Evolutionary conservation across 2,329 filamentous ascomycete species (phyloP), one percentile per base, ranked within the genome.

Genomic region (Cryphonectria parasitica): DNA sequence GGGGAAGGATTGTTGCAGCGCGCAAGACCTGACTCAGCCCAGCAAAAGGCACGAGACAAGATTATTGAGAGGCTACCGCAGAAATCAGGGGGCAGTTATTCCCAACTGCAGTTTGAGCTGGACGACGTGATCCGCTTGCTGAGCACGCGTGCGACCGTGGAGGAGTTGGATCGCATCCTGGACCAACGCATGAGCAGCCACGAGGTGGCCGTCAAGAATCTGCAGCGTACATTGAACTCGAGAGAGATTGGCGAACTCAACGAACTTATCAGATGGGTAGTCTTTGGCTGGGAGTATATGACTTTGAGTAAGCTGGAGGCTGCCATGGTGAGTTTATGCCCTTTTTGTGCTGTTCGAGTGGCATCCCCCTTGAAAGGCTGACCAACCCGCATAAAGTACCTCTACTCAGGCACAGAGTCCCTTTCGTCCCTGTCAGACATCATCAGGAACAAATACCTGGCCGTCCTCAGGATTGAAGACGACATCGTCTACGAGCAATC

Each of bases 261-360:
- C 62, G 75, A 77, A 67, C 49, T 77, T 19, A 64, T 77, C 45
- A 76, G 76, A 62, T 77, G 75, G 75, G 75, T 77, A 10, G 64
- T 75, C 3, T 77, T 74, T 61, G 65, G 70, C 41, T 69, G 63
- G 4, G 8, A 66, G 3, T 15, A 54, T 3, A 62, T 75, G 68
- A 72, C 62, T 1, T 62, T 77, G 10, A 69, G 74, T 15, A n/a
- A 73, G 49, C 74, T 77, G 1, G 75, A 77, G 63, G 72, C 73
- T 61, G 75, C 71, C 19, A 76, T 77, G 76, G 75, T 66, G 31
- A 36, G 25, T 56, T 41, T 3, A 19, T 58, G 13, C 54, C 28
- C 11, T 6, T 19, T 58, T 34, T 28, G 4, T 10, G 36, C 36
- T 39, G n/a, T 10, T 25, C 3, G 13, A 3, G 7, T 45, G 22